phyloP scores from a whole-genome alignment of 306 rosid genomes.

The Prunus kanzakura region DNA sequence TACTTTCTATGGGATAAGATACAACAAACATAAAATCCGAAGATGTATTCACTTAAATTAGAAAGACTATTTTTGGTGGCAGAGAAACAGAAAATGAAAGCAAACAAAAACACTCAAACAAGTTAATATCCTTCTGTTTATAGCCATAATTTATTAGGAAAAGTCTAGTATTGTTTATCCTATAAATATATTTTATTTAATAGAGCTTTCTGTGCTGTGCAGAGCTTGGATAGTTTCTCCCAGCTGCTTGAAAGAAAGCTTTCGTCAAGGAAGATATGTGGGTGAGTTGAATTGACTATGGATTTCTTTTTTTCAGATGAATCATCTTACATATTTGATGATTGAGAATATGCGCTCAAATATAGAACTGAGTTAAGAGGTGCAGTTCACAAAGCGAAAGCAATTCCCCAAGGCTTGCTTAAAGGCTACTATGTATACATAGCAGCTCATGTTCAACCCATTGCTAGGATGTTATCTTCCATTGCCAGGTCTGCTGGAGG shows the following conservation, averaged over 20 bases:
- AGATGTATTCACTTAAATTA: too few relatives aligned
- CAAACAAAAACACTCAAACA: too few relatives aligned
- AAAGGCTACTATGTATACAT: slow-evolving; percentile 72
- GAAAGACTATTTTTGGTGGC: too few relatives aligned
- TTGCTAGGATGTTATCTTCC: slow-evolving; percentile 52
- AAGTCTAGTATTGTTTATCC: too few relatives aligned
- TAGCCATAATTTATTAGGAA: too few relatives aligned
- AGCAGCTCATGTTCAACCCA: slow-evolving; percentile 60
- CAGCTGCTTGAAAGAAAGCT: slow-evolving; percentile 81
- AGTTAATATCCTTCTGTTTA: too few relatives aligned
- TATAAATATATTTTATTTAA: neutral
- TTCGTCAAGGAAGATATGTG: slow-evolving; percentile 69
- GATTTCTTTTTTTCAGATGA: slow-evolving; percentile 59
- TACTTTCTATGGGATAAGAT: too few relatives aligned
- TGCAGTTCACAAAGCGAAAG: slow-evolving; percentile 73
- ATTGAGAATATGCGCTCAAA: slow-evolving; percentile 59
- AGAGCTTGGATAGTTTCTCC: slow-evolving; percentile 91
- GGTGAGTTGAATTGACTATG: slow-evolving; percentile 49
- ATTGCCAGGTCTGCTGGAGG: slow-evolving; percentile 82
- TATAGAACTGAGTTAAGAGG: slow-evolving; percentile 53
- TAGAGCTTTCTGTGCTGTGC: slow-evolving; percentile 16
- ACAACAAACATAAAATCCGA: too few relatives aligned
- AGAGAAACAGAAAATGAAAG: too few relatives aligned
- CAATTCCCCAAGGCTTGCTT: slow-evolving; percentile 50
- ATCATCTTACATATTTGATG: slow-evolving; percentile 57